Evolutionary conservation across 1,284 basidiomycete species (phyloP).

Genomic region (Heterobasidion annosum): DNA sequence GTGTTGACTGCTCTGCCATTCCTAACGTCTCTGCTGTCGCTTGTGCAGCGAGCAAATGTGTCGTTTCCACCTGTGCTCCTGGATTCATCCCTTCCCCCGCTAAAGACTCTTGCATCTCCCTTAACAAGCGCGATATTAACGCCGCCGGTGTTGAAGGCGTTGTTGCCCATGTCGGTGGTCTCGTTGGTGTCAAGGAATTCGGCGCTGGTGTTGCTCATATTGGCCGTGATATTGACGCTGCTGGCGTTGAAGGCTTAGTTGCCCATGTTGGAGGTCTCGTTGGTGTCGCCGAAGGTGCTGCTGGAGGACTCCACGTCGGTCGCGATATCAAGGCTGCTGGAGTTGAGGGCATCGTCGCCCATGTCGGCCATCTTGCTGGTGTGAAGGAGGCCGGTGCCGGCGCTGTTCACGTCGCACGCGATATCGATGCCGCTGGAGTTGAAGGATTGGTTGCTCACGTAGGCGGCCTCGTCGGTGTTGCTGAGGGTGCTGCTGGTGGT

Average conservation of each 20-base stretch:
- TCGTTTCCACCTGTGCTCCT: neutral
- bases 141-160: conserved; percentile 1
- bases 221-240: conserved; percentile 3
- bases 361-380: neutral
- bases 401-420: neutral
- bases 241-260: neutral
- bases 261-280: conserved; percentile 1
- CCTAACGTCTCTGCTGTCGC: conserved; percentile 2
- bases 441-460: neutral
- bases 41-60: conserved; percentile 1
- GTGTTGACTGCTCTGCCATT: conserved; percentile 5
- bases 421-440: neutral
- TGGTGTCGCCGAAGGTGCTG: conserved; percentile 3
- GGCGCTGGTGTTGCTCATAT: conserved; percentile 1
- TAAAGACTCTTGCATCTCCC: neutral
- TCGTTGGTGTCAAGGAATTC: conserved; percentile 3
- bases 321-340: neutral
- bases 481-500: neutral
- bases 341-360: neutral
- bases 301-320: neutral
- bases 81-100: neutral
- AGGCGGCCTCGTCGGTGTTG: neutral
- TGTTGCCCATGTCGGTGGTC: neutral
- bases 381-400: conserved; percentile 2
- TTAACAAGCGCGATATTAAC: neutral